Evolutionary conservation across 495 filamentous ascomycete species (phyloP).

Genomic region (Hypoxylon rickii): DNA sequence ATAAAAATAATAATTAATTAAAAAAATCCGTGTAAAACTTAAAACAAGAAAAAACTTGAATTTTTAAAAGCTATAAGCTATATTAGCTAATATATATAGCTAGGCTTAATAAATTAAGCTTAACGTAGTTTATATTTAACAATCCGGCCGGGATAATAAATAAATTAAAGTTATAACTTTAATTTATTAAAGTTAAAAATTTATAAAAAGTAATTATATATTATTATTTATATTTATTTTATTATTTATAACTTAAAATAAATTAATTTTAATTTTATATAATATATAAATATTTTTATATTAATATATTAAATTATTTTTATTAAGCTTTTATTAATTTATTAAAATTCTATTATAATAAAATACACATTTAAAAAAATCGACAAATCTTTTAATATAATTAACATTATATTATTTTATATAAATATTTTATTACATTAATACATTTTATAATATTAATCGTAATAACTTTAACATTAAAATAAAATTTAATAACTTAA

Average conservation of each 20-base stretch:
- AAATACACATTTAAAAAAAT: background rate
- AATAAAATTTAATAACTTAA: background rate
- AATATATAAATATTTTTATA: background rate
- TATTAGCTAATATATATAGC: no score
- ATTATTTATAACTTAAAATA: background rate
- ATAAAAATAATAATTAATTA: background rate
- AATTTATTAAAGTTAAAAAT: no score
- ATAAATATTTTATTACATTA: background rate
- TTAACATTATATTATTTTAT: background rate
- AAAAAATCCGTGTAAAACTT: background rate
- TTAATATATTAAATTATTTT: background rate
- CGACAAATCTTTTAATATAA: background rate
- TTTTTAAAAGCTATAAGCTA: no score
- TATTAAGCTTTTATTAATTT: background rate
- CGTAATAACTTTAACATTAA: background rate
- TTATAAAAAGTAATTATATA: background rate
- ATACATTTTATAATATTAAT: background rate
- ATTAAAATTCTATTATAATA: background rate
- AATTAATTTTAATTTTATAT: background rate
- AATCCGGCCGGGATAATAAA: no score
- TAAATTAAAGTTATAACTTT: background rate
- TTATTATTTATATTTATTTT: background rate
- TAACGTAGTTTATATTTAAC: no score
- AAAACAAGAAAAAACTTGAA: background rate
- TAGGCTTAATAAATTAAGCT: no score